Conservation (phyloP, 441 rosid species). For the Sinapis alba region DNA sequence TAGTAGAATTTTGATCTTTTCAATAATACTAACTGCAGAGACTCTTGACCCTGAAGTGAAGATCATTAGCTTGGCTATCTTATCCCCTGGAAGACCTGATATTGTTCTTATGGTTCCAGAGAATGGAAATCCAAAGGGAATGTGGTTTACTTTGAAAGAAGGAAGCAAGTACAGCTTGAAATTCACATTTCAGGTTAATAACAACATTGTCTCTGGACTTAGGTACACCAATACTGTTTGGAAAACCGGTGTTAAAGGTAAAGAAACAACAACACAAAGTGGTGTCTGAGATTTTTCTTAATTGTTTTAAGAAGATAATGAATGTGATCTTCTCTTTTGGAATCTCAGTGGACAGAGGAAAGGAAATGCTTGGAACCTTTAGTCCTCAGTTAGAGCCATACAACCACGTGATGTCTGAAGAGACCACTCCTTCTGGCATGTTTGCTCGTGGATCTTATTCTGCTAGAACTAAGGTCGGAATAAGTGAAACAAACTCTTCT, state of each 20-base stretch:
- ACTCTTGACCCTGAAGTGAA: constrained; percentile 78
- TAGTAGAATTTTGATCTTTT: not conserved
- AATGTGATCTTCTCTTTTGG: not conserved
- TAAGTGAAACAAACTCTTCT: not conserved
- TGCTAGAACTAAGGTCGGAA: constrained; percentile 69
- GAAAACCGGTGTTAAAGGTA: constrained; percentile 81
- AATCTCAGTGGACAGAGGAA: constrained; percentile 65
- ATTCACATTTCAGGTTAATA: constrained; percentile 68
- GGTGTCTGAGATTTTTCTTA: not conserved
- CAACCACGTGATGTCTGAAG: constrained; percentile 61
- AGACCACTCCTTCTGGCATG: constrained; percentile 82
- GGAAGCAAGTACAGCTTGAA: constrained; percentile 75
- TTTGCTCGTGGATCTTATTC: constrained; percentile 79
- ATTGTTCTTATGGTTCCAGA: constrained; percentile 67
- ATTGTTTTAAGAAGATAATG: not conserved
- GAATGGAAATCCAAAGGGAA: constrained; percentile 68
- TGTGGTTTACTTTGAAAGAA: constrained; percentile 92
- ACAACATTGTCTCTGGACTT: constrained; percentile 91
- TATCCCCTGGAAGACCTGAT: constrained; percentile 65
- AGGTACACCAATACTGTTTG: constrained; percentile 79
- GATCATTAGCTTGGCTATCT: constrained; percentile 61
- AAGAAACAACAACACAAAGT: not conserved
- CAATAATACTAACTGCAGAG: constrained; percentile 44
- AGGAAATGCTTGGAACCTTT: constrained; percentile 88
- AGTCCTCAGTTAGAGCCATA: constrained; percentile 82